phyloP scores from a whole-genome alignment of 106 monocot species.

The Amphibolis antarctica region DNA sequence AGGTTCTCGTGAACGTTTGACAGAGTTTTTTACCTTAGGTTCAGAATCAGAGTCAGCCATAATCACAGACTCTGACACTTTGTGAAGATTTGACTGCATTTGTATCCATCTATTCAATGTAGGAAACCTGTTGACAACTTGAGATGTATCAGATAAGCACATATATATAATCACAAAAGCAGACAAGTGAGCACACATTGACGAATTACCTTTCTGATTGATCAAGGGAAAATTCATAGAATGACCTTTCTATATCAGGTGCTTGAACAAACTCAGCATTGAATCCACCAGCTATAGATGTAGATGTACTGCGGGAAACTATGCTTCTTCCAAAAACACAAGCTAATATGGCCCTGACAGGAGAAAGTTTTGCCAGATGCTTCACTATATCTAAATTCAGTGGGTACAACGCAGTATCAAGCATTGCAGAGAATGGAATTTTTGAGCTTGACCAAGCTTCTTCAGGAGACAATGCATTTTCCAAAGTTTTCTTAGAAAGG shows the following conservation, averaged over 20 bases:
- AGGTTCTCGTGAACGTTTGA: conserved; percentile 59
- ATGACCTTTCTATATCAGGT: conserved; percentile 58
- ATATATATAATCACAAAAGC: neutral
- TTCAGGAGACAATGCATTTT: neutral
- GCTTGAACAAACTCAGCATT: conserved; percentile 34
- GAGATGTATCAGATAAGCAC: neutral
- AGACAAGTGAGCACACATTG: neutral
- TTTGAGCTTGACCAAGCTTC: conserved; percentile 19
- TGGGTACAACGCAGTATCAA: conserved; percentile 47
- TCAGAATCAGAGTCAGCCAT: conserved; percentile 30
- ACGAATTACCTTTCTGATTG: conserved; percentile 72
- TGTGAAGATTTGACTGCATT: conserved; percentile 93
- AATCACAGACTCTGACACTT: conserved; percentile 62
- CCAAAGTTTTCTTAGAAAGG: conserved; percentile 14
- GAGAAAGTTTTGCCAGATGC: conserved; percentile 75
- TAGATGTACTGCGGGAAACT: conserved; percentile 37
- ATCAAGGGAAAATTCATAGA: conserved; percentile 91
- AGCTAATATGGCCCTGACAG: conserved; percentile 89
- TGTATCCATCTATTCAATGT: conserved; percentile 98
- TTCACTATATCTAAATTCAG: conserved; percentile 77
- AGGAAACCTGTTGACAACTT: conserved; percentile 46
- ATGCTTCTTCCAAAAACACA: conserved; percentile 88
- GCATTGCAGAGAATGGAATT: conserved; percentile 22
- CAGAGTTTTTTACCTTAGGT: conserved; percentile 33
- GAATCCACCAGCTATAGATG: conserved; percentile 19